Base-by-base conservation (phyloP, 306 rosid genomes). In the Sicyos edulis region DNA sequence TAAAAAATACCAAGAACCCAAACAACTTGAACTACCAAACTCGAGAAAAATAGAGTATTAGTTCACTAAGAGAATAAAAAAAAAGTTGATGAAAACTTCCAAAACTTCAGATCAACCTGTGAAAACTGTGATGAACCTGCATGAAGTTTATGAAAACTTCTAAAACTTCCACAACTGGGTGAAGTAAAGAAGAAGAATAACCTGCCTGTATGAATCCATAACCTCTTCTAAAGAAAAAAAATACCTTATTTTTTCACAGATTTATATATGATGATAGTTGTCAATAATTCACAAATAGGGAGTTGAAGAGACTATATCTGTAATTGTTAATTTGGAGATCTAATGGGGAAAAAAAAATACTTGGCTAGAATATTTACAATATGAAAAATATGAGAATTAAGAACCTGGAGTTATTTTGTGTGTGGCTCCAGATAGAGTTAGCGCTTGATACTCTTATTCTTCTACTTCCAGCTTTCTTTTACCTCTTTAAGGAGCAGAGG, bases 371-470 rank as follows among this genome's bases (percentile, higher is more conserved):
- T 69, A 69, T 69, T 69, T 69, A 69, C 73, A 69, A 68, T 9
- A 8, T 50, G 59, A 69, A 51, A 69, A 69, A 44, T 69, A 69
- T 50, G 56, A 67, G 72, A 69, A 51, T 69, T 8, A 69, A 69
- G 73, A 69, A 69, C 73, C 73, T 69, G 73, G 73, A 69, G 58
- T 49, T 51, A 50, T 4, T 16, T 9, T 42, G 47, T 50, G 72
- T 69, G 73, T 15, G 59, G 73, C 73, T 68, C 73, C 73, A 69
- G 57, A 68, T 61, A 50, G 21, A 69, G 73, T 69, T 69, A 69
- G 73, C 26, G 44, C 58, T 69, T 51, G 7, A 69, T 5, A 69
- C 22, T 69, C 44, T 69, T 69, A 69, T 69, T 69, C 45, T 51
- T 69, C 73, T 50, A 50, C 47, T 50, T 69, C 73, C 45, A 14